These are phyloP conservation scores for Catenaria anguillulae DNA, from an alignment of 371 early-diverging fungal species.

Conservation along the genomic window DNA sequence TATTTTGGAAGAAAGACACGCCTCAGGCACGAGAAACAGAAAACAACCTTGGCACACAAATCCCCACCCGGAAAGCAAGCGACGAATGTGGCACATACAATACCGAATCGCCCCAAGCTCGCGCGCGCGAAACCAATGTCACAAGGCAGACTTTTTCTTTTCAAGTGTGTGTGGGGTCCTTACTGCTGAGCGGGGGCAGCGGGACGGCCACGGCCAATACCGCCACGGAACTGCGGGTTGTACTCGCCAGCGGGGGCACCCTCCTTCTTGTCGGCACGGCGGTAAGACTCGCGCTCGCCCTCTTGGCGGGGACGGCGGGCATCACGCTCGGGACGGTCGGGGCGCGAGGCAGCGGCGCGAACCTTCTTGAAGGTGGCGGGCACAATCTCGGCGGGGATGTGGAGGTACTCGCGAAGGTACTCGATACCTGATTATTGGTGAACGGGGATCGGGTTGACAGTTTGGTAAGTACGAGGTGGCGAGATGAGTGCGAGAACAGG, in stretches of 20 bases:
- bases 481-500: no score
- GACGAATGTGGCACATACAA: no score
- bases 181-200: background rate
- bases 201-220: slow-evolving; percentile 57
- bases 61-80: no score
- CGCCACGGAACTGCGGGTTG: slow-evolving; percentile 87
- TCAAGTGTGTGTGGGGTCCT: background rate
- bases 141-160: no score
- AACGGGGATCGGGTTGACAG: background rate
- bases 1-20: no score
- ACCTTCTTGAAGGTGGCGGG: slow-evolving; percentile 94
- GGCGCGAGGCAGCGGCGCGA: slow-evolving; percentile 42
- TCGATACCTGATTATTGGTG: slow-evolving; percentile 35
- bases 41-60: no score
- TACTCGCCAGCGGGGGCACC: slow-evolving; percentile 81
- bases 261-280: slow-evolving; percentile 80
- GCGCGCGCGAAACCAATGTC: no score
- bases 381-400: slow-evolving; percentile 91
- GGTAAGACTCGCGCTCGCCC: slow-evolving; percentile 68
- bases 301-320: slow-evolving; percentile 43
- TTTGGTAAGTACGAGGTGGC: no score
- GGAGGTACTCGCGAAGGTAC: slow-evolving; percentile 89
- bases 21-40: no score
- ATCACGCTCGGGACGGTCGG: slow-evolving; percentile 10
- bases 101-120: no score